These are phyloP conservation scores for Cryphonectria nitschkei DNA, from an alignment of 2,329 filamentous ascomycete genomes.

Conservation along the genomic window DNA sequence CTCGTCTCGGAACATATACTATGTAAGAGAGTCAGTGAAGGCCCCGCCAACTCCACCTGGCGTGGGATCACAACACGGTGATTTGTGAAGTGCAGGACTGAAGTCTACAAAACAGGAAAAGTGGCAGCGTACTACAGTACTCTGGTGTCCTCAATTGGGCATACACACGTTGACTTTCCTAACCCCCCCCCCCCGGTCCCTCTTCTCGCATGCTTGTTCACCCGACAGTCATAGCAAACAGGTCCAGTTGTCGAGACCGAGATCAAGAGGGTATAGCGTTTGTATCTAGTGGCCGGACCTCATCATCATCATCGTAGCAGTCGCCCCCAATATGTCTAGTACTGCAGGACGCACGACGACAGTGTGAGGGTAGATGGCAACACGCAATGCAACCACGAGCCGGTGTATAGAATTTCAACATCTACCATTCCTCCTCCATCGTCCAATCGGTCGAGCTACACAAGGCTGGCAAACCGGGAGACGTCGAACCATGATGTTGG, in stretches of 20 bases:
- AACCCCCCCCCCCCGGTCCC: too few relatives aligned
- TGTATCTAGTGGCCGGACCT: background rate
- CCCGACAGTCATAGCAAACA: background rate
- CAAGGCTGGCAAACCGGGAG: background rate
- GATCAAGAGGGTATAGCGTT: background rate
- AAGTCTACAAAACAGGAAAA: background rate
- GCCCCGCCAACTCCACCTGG: conserved; percentile 4
- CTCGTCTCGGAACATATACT: conserved; percentile 11
- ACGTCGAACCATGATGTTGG: background rate
- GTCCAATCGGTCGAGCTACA: background rate
- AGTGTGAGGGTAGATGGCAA: background rate
- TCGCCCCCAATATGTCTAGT: background rate
- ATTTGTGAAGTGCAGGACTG: background rate
- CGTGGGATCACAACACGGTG: background rate
- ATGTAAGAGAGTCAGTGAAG: background rate
- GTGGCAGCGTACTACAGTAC: background rate
- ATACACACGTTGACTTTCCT: background rate
- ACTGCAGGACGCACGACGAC: background rate
- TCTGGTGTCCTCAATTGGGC: background rate
- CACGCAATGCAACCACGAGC: background rate
- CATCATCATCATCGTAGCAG: conserved; percentile 2
- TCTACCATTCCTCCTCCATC: background rate
- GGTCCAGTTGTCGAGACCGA: background rate
- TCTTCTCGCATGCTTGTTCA: background rate
- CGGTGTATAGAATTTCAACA: background rate